Base-by-base conservation (phyloP, 306 rosid genomes). In the Cucumis sativus region DNA sequence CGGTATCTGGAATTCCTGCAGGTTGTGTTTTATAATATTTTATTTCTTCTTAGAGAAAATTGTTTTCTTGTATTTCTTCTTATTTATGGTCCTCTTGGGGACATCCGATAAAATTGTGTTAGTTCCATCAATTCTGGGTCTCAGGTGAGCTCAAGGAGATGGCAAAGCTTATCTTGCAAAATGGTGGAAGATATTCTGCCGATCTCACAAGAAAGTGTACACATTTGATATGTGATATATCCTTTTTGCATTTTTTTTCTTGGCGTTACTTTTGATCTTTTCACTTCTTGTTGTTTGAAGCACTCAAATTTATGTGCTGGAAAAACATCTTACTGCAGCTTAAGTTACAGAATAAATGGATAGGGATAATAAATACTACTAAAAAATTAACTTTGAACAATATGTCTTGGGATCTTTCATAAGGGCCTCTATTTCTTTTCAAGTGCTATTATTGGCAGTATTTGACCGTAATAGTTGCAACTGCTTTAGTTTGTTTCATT, bases 171-270 rank as follows among this genome's bases (percentile, higher is more conserved):
- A 86, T 85, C 84, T 77, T 78, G 73, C 89, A 86, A 86, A 87
- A 95, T 88, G 97, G 96, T 83, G 98, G 98, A 78, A 91, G 83
- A 78, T 95, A 92, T 87, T 95, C 93, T 63, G 92, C 88, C 4
- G 97, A 95, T 72, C 87, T 95, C 79, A 92, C 92, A 60, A 89
- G 83, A 88, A 90, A 84, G 61, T 95, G 98, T 84, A 90, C 98
- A 3, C 98, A 92, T 82, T 88, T 95, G 87, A 95, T 95, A 84
- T 90, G 88, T 77, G 89, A 15, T 23, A 23, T 23, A 23, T 23
- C 25, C 25, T 23, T 23, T 23, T 23, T 23, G 25, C 25, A 23
- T 23, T 6, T 52, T 18, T 60, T 75, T 28, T 61, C 41, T 57
- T 6, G 23, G 28, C 7, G 23, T 15, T 25, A n/a, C 37, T 76